A percentile compares a stretch with the other conserved stretches of the same genome.
Conservation (phyloP, 1,284 basidiomycete species). For the Malassezia vespertilionis region DNA sequence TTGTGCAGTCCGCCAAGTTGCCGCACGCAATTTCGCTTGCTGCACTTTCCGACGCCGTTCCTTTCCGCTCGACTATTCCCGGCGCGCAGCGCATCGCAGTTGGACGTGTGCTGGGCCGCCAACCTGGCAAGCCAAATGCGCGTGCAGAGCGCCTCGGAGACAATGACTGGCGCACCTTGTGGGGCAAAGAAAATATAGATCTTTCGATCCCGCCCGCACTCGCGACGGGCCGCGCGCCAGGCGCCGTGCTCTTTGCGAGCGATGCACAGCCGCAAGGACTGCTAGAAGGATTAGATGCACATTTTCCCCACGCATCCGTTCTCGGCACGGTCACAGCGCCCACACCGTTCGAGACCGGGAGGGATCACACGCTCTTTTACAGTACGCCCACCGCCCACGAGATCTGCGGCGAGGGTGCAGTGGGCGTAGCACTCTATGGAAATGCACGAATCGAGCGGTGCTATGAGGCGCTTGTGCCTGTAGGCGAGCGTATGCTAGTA, state of each 20-base stretch:
- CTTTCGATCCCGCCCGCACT: slow-evolving; percentile 24
- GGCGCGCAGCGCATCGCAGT: slow-evolving; percentile 29
- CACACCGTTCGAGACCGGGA: slow-evolving; percentile 73
- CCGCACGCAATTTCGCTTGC: slow-evolving; percentile 27
- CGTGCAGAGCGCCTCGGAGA: slow-evolving; percentile 24
- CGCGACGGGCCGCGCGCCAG: slow-evolving; percentile 1
- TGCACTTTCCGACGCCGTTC: slow-evolving; percentile 20
- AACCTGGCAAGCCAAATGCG: slow-evolving; percentile 21
- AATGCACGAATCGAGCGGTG: slow-evolving; percentile 47
- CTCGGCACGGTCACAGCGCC: slow-evolving; percentile 64
- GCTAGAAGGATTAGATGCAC: slow-evolving; percentile 51
- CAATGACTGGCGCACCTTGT: slow-evolving; percentile 30
- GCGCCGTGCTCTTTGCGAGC: slow-evolving; percentile 56
- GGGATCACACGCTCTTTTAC: slow-evolving; percentile 61
- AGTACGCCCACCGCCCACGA: slow-evolving; percentile 40
- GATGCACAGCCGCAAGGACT: slow-evolving; percentile 59
- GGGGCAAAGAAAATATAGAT: slow-evolving; percentile 35
- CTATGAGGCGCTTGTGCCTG: slow-evolving; percentile 54
- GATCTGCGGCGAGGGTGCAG: slow-evolving; percentile 57
- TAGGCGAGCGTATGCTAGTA: slow-evolving; percentile 55
- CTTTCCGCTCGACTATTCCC: slow-evolving; percentile 30
- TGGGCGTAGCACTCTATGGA: slow-evolving; percentile 58
- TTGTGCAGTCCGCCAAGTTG: slow-evolving; percentile 22
- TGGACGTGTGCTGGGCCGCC: slow-evolving; percentile 29
- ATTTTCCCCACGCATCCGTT: slow-evolving; percentile 54